These are phyloP conservation scores for Cutaneotrichosporon curvatum DNA, from an alignment of 1,284 basidiomycete genomes.

Conservation along the genomic window DNA sequence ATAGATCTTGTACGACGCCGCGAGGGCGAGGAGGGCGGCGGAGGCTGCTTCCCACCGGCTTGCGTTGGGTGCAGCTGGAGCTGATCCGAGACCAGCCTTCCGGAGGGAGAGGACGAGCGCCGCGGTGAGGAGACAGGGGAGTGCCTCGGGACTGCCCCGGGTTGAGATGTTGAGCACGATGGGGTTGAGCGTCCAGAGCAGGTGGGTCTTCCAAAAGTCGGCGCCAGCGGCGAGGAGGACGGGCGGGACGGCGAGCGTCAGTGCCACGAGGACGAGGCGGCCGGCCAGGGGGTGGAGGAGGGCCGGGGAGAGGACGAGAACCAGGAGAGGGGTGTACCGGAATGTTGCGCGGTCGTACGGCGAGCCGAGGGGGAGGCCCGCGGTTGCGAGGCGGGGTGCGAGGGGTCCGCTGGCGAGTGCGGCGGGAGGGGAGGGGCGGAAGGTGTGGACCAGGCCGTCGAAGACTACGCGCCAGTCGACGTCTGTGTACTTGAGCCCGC, in stretches of 20 bases:
- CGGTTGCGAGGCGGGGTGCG: background rate
- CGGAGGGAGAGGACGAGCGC: conserved; percentile 66
- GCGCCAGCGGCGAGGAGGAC: conserved; percentile 56
- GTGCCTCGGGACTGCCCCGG: conserved; percentile 85
- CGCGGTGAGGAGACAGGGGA: conserved; percentile 57
- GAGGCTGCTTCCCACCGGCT: conserved; percentile 51
- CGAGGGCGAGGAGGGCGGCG: conserved; percentile 66
- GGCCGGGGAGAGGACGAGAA: conserved; percentile 74
- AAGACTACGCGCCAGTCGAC: conserved; percentile 94
- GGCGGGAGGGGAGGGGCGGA: background rate
- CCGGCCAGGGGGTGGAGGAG: conserved; percentile 75
- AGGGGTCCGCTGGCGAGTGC: conserved; percentile 4
- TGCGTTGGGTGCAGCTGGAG: background rate
- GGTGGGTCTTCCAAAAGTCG: conserved; percentile 30
- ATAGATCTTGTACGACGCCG: conserved; percentile 92
- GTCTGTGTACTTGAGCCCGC: conserved; percentile 81
- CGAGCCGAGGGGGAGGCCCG: conserved; percentile 47
- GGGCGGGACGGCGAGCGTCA: conserved; percentile 73
- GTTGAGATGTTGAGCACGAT: conserved; percentile 95
- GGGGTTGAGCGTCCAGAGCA: conserved; percentile 82
- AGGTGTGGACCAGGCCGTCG: conserved; percentile 60
- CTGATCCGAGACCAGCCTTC: too few relatives aligned
- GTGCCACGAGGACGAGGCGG: conserved; percentile 79
- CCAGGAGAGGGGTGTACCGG: conserved; percentile 90
- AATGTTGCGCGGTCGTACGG: conserved; percentile 93